Base-by-base conservation (phyloP, 1,139 yeast genomes). In the Pichia norvegensis region DNA sequence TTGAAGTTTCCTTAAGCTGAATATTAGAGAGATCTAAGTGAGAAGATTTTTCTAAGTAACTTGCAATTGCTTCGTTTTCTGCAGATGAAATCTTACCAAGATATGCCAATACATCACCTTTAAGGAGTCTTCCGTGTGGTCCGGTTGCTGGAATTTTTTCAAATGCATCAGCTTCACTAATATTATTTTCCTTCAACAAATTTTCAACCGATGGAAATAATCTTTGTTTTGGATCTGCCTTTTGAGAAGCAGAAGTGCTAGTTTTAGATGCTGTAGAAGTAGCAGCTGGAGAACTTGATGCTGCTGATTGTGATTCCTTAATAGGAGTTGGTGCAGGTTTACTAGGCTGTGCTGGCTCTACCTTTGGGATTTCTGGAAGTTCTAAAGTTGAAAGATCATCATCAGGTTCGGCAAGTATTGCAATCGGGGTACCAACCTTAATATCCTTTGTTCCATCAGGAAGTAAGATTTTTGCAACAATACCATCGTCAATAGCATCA, bases 401-500 rank as follows among this genome's bases (percentile, higher is more conserved):
- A 33, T 80, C 95, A 2, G 79, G 82, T 57, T 90, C 97, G 8
- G 96, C 97, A 50, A 85, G 59, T 47, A 78, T 78, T 0, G 97
- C 98, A 66, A 92, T 92, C 29, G 95, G 82, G 45, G 76, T 70
- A 7, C 97, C 97, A n/a, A 92, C 97, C 13, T 81, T 78, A 46
- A 92, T 72, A 29, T 81, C 92, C 51, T 78, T 79, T 40, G 79
- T 77, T 6, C 98, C 98, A 49, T 85, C 80, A 35, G 70, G 72
- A 23, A 66, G 68, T 51, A 88, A 63, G 45, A 92, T 82, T 65
- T 86, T 87, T 62, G 88, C 95, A 64, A 92, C 52, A 39, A 84
- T 68, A 41, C 97, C 98, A 58, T 92, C 96, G 60, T 88, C 97
- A 54, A 77, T 85, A 3, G 96, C 95, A 65, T 88, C 97, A 29